A percentile compares a stretch with the other conserved stretches of the same genome.
These are phyloP conservation scores for Hortiboletus flavorubellus DNA, from an alignment of 768 basidiomycete genomes.

Conservation along the genomic window DNA sequence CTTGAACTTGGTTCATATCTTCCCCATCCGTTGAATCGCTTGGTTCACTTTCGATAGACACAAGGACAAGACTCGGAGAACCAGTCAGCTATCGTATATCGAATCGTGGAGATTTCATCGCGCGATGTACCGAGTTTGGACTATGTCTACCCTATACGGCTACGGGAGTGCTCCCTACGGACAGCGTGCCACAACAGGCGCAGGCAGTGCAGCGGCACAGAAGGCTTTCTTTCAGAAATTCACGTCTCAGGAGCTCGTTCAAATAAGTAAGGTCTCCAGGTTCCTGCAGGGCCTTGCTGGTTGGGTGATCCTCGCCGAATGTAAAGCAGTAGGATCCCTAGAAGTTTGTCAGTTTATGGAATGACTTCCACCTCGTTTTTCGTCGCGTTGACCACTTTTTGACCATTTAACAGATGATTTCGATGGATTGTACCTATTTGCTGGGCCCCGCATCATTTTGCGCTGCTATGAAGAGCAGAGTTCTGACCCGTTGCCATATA, in stretches of 20 bases:
- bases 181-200: not conserved
- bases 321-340: conserved; percentile 1
- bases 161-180: not conserved
- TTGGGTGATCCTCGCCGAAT: conserved; percentile 8
- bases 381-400: not conserved
- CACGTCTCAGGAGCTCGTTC: conserved; percentile 18
- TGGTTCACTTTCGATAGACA: conserved; percentile 3
- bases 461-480: conserved; percentile 16
- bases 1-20: not conserved
- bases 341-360: conserved; percentile 11
- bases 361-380: not conserved
- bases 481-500: conserved; percentile 3
- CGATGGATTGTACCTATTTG: conserved; percentile 10
- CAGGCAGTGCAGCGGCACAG: not conserved
- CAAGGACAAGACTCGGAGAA: conserved; percentile 10
- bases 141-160: conserved; percentile 7
- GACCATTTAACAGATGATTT: conserved; percentile 10
- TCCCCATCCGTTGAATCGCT: too few relatives aligned
- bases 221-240: conserved; percentile 13
- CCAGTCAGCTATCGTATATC: conserved; percentile 10
- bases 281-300: conserved; percentile 3
- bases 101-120: conserved; percentile 15
- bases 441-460: conserved; percentile 14
- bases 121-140: conserved; percentile 12
- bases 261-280: conserved; percentile 8